Evolutionary conservation across 1,284 basidiomycete genomes (phyloP), one percentile per base, ranked within the genome.

Genomic region (Malassezia nana): DNA sequence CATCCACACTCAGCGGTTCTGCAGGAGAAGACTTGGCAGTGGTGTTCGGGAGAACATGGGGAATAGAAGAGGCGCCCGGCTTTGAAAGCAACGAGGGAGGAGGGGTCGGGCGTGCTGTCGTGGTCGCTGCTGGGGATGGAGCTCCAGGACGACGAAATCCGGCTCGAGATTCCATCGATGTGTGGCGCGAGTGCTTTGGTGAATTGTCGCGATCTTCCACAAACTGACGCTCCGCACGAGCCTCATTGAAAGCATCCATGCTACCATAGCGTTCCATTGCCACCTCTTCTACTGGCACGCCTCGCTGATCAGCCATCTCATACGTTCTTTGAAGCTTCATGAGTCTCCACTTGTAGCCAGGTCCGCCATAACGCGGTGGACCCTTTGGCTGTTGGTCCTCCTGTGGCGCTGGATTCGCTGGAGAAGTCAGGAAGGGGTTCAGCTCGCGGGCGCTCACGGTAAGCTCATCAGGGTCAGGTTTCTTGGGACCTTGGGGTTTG

Each of bases 331-430:
- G 82, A 1, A 98, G 81, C 72, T 91, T 90, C 84, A 89, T 90
- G 91, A 96, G 95, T 20, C 92, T 83, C 92, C 92, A 98, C 69
- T 84, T 84, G 15, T 87, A 88, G 9, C 92, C 92, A 2, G 90
- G 86, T 0, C 87, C 89, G 2, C 91, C 82, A 44, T 78, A 67
- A 24, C 75, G 70, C 65, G 38, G 80, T 26, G 43, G 44, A 6
- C 31, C 24, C 6, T 31, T 35, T 2, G 22, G 30, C n/a, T 13
- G 10, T 4, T 45, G 12, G 33, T 58, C 6, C 30, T 74, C 25
- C 32, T 20, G 22, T 2, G 41, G 15, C 16, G 39, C 39, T 16
- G 22, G 15, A 24, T 32, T 39, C 13, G 28, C 9, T 16, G 9
- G 18, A n/a, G 18, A 13, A 6, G 79, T 79, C 33, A 91, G 76